Percentiles rank a stretch among this genome's conserved stretches.
Conservation (phyloP, 306 rosid species). For the Ceratonia siliqua region DNA sequence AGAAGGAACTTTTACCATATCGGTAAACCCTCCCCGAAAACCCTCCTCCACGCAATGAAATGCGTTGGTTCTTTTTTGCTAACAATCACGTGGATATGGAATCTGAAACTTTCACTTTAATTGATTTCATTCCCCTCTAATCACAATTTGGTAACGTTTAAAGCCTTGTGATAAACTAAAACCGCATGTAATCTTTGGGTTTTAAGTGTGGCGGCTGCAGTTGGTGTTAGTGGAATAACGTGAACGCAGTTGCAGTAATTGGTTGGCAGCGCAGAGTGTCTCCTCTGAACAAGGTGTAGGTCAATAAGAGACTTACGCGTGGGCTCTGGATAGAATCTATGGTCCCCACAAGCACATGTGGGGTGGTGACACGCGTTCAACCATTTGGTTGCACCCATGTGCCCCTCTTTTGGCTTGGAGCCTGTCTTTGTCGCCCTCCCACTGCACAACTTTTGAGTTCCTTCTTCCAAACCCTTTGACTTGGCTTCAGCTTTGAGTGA, state of each 20-base stretch:
- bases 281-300: neutral
- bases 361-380: constrained; percentile 74
- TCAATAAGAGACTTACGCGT: constrained; percentile 42
- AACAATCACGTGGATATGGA: neutral
- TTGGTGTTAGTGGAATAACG: constrained; percentile 1
- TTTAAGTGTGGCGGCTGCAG: constrained; percentile 54
- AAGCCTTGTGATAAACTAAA: neutral
- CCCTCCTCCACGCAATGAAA: neutral
- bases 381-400: constrained; percentile 65
- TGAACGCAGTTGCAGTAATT: constrained; percentile 14
- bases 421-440: constrained; percentile 27
- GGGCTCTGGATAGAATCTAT: constrained; percentile 43
- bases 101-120: neutral
- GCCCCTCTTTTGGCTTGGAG: constrained; percentile 37
- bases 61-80: neutral
- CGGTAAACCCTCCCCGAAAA: neutral
- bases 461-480: constrained; percentile 28
- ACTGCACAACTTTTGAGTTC: neutral
- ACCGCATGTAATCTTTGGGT: neutral
- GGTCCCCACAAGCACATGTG: constrained; percentile 47
- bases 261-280: constrained; percentile 38
- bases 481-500: constrained; percentile 3
- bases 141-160: neutral
- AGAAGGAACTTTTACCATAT: constrained; percentile 31
- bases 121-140: neutral